Percentiles rank a stretch among this genome's conserved stretches.
These are phyloP conservation scores for Candida chilensis DNA, from an alignment of 805 yeast species.

Conservation along the genomic window DNA sequence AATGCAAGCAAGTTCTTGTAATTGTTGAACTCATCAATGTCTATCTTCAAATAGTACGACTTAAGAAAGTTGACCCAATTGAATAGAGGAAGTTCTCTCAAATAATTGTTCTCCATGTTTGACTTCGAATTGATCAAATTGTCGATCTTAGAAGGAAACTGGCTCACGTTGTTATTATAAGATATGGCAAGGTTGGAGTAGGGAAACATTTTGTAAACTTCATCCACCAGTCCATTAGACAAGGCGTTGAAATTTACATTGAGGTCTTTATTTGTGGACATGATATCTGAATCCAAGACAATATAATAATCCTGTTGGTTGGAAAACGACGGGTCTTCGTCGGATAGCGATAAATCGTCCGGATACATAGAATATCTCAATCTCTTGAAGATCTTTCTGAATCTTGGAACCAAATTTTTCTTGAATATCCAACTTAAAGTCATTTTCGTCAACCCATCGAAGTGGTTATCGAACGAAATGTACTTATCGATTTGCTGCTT, in stretches of 20 bases:
- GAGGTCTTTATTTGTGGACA: background rate
- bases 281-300: background rate
- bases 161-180: background rate
- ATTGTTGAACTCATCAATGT: background rate
- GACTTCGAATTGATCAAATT: background rate
- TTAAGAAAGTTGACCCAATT: background rate
- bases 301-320: background rate
- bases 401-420: conserved; percentile 15
- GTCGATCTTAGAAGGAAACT: background rate
- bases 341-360: background rate
- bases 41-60: background rate
- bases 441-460: conserved; percentile 14
- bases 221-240: background rate
- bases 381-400: conserved; percentile 17
- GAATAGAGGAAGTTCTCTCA: too few relatives aligned
- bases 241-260: background rate
- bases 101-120: too few relatives aligned
- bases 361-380: conserved; percentile 12
- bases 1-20: background rate
- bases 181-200: background rate
- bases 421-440: conserved; percentile 18
- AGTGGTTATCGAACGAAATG: conserved; percentile 10
- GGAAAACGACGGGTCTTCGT: background rate
- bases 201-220: background rate
- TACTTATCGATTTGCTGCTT: conserved; percentile 4